Base-by-base conservation (phyloP, 2,329 filamentous ascomycete species). In the Eutypa lata region DNA sequence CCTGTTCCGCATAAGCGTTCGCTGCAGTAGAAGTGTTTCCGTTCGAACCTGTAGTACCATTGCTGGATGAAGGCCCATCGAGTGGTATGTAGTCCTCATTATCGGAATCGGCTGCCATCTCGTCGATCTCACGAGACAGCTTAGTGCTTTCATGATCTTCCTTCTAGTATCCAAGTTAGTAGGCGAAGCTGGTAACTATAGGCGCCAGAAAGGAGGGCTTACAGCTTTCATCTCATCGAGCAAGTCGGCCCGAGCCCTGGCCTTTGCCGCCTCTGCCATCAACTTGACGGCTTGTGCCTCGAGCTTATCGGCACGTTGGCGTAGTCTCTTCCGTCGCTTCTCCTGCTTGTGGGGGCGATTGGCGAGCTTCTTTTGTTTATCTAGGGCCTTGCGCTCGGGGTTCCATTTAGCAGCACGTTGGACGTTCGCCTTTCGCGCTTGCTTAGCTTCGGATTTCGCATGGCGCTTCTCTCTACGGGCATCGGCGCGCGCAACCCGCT, bases 211-310 rank as follows among this genome's bases (percentile, higher is more conserved):
- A 8, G 21, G 24, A 38, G 10, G 26, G 8, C 59, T 51, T 60
- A 71, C 68, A 21, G 55, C 58, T 47, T 58, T 62, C 52, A 58
- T 28, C 51, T 59, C 54, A 24, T 65, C 62, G 11, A 69, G 57
- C 26, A 57, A 48, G 40, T 65, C 63, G 28, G 65, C 61, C 19
- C 58, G 65, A 26, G 57, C 68, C 46, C 61, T 61, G 14, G 63
- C 62, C 52, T 68, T 70, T 55, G 73, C 69, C 0, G 76, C 71
- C 52, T 77, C 69, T 1, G 60, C 62, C 58, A 75, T 59, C 33
- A 80, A 54, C 64, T 73, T 72, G 21, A 64, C 57, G 2, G 70
- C 73, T 61, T 76, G 65, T 2, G 60, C 61, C 61, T 76, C 71
- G 35, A 76, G 66, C 60, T 72, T 71, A 24, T 74, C 68, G 31